A percentile compares a stretch with the other conserved stretches of the same genome.
These are phyloP conservation scores for Sarocladium strictum DNA, from an alignment of 2,329 filamentous ascomycete genomes.

Conservation along the genomic window DNA sequence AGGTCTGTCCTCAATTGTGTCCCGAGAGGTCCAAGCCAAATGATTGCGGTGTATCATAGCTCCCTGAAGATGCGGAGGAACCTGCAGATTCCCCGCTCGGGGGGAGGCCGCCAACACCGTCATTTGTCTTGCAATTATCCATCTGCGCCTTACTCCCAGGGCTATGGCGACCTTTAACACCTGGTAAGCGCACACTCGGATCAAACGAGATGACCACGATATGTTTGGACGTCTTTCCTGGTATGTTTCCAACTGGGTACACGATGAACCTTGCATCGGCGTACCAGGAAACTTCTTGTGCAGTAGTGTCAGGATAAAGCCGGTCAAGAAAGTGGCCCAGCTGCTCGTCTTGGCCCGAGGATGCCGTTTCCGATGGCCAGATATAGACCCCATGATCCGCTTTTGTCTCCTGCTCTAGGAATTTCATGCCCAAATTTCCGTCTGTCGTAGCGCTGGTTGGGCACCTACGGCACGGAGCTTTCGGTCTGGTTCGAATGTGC, in stretches of 20 bases:
- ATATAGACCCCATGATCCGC: constrained; percentile 6
- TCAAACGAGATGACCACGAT: constrained; percentile 25
- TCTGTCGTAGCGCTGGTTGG: background rate
- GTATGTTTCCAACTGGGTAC: constrained; percentile 7
- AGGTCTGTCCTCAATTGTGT: background rate
- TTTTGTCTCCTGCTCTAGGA: background rate
- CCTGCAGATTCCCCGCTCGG: background rate
- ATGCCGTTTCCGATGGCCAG: constrained; percentile 6
- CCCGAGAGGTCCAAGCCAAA: background rate
- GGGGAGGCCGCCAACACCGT: constrained; percentile 2
- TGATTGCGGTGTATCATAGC: background rate
- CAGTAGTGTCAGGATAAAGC: background rate
- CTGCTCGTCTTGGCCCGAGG: background rate
- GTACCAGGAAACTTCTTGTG: constrained; percentile 1
- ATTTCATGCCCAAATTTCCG: background rate
- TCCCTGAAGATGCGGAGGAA: background rate
- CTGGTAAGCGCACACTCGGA: constrained; percentile 18
- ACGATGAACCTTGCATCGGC: constrained; percentile 8
- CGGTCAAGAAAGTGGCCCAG: background rate
- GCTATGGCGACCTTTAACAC: constrained; percentile 11
- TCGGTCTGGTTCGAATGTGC: constrained; percentile 5
- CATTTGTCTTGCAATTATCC: background rate
- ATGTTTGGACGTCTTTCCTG: background rate
- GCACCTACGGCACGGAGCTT: background rate
- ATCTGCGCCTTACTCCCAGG: no score